Evolutionary conservation across 2,329 filamentous ascomycete genomes (phyloP).

Genomic region (Neocucurbitaria cava): DNA sequence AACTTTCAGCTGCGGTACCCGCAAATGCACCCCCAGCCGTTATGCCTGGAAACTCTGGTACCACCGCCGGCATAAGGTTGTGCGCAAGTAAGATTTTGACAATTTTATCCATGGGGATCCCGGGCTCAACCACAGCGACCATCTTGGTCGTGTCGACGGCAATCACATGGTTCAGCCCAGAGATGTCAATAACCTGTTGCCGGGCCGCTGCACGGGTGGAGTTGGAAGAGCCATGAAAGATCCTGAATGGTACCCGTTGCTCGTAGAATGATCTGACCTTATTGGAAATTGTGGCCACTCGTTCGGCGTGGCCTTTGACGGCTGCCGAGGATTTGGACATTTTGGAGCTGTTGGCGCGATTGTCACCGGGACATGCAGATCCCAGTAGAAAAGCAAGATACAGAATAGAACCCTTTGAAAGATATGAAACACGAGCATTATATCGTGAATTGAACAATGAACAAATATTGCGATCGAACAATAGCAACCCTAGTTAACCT

Average conservation of each 20-base stretch:
- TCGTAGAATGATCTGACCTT: conserved; percentile 14
- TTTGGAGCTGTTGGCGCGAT: not conserved
- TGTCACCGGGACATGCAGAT: not conserved
- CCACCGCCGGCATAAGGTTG: conserved; percentile 61
- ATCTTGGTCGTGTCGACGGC: conserved; percentile 48
- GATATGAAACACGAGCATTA: not conserved
- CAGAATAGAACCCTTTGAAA: not conserved
- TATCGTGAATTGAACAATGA: not conserved
- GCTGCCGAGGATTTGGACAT: not conserved
- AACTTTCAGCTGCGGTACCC: conserved; percentile 69
- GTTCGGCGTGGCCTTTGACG: conserved; percentile 9
- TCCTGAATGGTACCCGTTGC: conserved; percentile 48
- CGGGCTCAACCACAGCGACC: conserved; percentile 65
- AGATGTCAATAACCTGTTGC: conserved; percentile 49
- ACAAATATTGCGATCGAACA: not conserved
- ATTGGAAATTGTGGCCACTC: conserved; percentile 11
- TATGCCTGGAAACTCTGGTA: conserved; percentile 72
- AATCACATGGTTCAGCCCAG: conserved; percentile 52
- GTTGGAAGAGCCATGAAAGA: conserved; percentile 62
- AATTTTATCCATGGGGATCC: conserved; percentile 69
- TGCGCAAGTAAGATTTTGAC: conserved; percentile 61
- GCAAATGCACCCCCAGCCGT: conserved; percentile 69
- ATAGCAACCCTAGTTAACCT: not conserved
- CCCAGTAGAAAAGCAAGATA: not conserved
- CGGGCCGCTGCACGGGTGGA: conserved; percentile 20